Evolutionary conservation across 2,329 filamentous ascomycete genomes (phyloP), one percentile per base, ranked within the genome.

Genomic region (Epichloe bromicola): DNA sequence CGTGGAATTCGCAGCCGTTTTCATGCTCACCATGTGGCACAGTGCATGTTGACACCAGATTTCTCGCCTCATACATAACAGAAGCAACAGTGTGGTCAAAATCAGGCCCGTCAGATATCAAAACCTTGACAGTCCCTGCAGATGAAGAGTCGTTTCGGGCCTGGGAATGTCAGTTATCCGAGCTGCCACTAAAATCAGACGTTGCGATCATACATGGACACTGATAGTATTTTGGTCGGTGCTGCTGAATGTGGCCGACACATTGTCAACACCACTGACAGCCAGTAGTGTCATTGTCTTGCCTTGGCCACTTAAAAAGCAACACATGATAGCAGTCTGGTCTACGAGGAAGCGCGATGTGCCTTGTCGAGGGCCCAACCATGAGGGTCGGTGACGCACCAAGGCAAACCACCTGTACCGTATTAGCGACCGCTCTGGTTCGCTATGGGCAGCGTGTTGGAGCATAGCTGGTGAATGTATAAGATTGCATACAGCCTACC

Each of bases 341-440:
- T 88, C 84, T 4, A 90, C 71, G 4, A 70, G 69, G 51, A 95
- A 85, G 0, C 69, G 69, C 3, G 71, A 66, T 55, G 78, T 81
- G 12, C 90, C 90, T 63, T 96, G 90, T 39, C 88, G 75, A n/a
- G 91, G 91, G 7, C 85, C 88, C 11, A 95, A 70, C 91, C 91
- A 97, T 1, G 89, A 85, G 36, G 76, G 78, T 80, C 83, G 93
- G 3, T 87, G 72, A 17, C 89, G 80, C 5, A 94, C 82, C 12
- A 95, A 68, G 7, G 87, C 81, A 63, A 95, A 91, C 81, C 88
- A 95, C 58, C 85, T 80, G 48, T 46, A 23, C 19, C 6, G n/a
- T 5, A 47, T 54, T 42, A 54, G 50, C 33, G 14, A 15, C 14
- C 20, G 33, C 15, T 17, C 33, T 49, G 10, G 15, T 49, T 49